Percentiles rank a stretch among this genome's conserved stretches.
Evolutionary conservation across 345 rosid genomes (phyloP).

Genomic region (Eutrema yunnanense): DNA sequence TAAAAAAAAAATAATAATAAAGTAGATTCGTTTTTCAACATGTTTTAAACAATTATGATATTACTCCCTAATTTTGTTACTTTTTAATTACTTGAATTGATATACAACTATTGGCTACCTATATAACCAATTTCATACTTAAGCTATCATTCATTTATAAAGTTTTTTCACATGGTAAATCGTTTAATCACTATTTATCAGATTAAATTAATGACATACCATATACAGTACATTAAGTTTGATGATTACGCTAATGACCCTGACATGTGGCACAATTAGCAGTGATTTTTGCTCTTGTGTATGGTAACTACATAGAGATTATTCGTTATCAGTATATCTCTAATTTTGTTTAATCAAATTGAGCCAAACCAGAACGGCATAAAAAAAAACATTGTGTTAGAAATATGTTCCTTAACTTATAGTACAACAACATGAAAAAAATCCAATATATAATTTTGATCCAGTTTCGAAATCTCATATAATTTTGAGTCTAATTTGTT

Average conservation of each 20-base stretch:
- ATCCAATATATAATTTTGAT: neutral
- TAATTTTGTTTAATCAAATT: neutral
- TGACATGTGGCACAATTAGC: neutral
- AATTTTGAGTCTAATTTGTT: neutral
- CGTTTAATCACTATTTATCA: neutral
- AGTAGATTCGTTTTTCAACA: constrained; percentile 14
- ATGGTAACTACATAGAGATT: neutral
- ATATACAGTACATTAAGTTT: neutral
- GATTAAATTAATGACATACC: neutral
- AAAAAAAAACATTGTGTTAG: neutral
- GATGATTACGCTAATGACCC: constrained; percentile 4
- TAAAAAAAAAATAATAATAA: neutral
- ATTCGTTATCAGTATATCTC: neutral
- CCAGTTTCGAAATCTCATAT: neutral
- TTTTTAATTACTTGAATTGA: neutral
- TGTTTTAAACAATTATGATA: neutral
- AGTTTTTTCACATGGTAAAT: neutral
- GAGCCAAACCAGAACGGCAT: too few species aligned
- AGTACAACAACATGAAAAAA: neutral
- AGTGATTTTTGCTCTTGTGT: constrained; percentile 5
- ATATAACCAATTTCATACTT: neutral
- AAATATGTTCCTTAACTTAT: neutral
- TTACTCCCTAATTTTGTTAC: too few species aligned
- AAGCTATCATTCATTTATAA: neutral
- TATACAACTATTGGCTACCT: neutral